A percentile compares a stretch with the other conserved stretches of the same genome.
These are phyloP conservation scores for Astrephomene gubernaculifera DNA, from an alignment of 139 green algal genomes.

Conservation along the genomic window DNA sequence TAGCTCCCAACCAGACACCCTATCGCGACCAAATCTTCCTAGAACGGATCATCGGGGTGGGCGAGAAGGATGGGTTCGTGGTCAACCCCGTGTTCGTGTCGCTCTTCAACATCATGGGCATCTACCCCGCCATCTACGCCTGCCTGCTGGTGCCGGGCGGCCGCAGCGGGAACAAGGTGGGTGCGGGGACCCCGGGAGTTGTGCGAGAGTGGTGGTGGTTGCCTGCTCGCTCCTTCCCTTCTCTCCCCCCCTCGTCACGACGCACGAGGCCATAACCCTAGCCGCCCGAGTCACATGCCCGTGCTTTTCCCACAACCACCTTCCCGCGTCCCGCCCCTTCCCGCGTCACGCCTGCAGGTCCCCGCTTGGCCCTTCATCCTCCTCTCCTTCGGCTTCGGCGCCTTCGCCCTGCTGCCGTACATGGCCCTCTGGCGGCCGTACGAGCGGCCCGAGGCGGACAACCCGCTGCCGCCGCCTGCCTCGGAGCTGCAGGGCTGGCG, in stretches of 20 bases:
- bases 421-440: conserved; percentile 67
- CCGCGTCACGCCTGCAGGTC: conserved; percentile 55
- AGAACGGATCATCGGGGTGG: conserved; percentile 71
- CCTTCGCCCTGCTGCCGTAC: conserved; percentile 89
- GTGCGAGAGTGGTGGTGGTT: too few species aligned
- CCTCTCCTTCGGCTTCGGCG: conserved; percentile 75
- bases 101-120: conserved; percentile 86
- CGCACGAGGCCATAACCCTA: too few species aligned
- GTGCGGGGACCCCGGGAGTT: too few species aligned
- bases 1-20: conserved; percentile 87
- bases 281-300: too few species aligned
- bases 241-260: too few species aligned
- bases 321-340: not conserved
- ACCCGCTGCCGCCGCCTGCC: conserved; percentile 61
- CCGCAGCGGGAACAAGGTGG: conserved; percentile 78
- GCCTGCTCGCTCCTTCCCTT: too few species aligned
- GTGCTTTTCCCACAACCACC: too few species aligned
- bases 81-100: conserved; percentile 55
- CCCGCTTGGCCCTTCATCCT: conserved; percentile 89
- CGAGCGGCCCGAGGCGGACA: not conserved
- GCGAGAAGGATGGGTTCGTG: conserved; percentile 52
- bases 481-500: conserved; percentile 63
- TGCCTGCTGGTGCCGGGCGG: conserved; percentile 81
- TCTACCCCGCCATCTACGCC: conserved; percentile 87
- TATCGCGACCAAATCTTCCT: conserved; percentile 77